These are phyloP conservation scores for Pythium dissimile DNA, from an alignment of 352 stramenopile genomes.

Conservation along the genomic window DNA sequence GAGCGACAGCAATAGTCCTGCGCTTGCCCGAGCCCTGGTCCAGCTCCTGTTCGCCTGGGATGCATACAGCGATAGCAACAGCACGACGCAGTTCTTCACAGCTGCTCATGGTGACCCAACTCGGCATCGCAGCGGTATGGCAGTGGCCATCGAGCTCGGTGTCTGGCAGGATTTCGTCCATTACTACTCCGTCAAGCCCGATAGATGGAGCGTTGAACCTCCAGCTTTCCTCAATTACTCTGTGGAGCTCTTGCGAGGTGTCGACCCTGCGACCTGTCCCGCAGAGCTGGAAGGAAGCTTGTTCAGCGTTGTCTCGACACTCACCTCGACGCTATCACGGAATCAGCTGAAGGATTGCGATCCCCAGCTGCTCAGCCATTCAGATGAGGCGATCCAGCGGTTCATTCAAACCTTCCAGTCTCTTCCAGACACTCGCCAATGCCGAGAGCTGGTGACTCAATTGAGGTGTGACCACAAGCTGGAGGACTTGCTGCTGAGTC, in stretches of 20 bases:
- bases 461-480: slow-evolving; percentile 3
- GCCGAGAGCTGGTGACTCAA: neutral
- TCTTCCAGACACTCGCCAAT: neutral
- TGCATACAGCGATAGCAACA: neutral
- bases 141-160: neutral
- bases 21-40: neutral
- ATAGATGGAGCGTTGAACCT: neutral
- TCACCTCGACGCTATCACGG: neutral
- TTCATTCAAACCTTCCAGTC: slow-evolving; percentile 7
- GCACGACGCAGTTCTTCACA: neutral
- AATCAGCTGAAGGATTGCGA: neutral
- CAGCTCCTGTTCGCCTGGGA: slow-evolving; percentile 13
- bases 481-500: slow-evolving; percentile 14
- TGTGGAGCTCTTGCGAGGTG: slow-evolving; percentile 5
- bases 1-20: neutral
- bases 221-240: slow-evolving; percentile 5
- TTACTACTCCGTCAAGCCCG: neutral
- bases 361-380: neutral
- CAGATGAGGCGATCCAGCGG: slow-evolving; percentile 4
- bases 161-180: slow-evolving; percentile 17
- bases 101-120: neutral
- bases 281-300: slow-evolving; percentile 15
- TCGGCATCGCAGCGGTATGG: neutral
- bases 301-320: slow-evolving; percentile 13
- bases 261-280: slow-evolving; percentile 8